phyloP scores from a whole-genome alignment of 208 protist species.

The Acanthamoeba castellanii region DNA sequence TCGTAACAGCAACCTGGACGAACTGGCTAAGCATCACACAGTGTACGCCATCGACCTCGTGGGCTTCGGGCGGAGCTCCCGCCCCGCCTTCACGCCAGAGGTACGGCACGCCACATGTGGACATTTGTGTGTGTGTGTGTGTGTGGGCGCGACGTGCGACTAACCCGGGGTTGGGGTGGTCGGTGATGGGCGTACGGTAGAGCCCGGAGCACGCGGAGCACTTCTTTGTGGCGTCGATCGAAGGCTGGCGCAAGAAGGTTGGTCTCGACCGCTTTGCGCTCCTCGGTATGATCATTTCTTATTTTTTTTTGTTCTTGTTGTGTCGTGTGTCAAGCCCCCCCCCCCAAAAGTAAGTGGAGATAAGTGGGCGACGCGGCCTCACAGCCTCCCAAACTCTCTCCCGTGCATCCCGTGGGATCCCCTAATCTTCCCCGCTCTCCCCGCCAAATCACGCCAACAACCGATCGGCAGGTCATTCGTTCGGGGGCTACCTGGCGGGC shows the following conservation, averaged over 20 bases:
- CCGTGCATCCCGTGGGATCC: too few species aligned
- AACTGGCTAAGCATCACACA: slow-evolving; percentile 74
- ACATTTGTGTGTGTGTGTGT: too few species aligned
- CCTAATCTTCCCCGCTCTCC: background rate
- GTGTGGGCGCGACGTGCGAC: too few species aligned
- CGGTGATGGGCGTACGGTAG: background rate
- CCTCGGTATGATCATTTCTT: slow-evolving; percentile 11
- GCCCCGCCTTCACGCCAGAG: slow-evolving; percentile 39
- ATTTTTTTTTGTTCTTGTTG: too few species aligned
- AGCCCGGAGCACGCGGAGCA: slow-evolving; percentile 74
- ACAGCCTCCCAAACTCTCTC: too few species aligned
- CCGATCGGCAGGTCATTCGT: slow-evolving; percentile 53
- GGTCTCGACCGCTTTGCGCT: slow-evolving; percentile 76
- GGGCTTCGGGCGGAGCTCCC: slow-evolving; percentile 76
- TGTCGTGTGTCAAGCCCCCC: too few species aligned
- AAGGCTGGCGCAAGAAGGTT: slow-evolving; percentile 75
- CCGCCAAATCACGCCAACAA: background rate
- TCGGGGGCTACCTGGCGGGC: slow-evolving; percentile 73
- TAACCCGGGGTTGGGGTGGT: too few species aligned
- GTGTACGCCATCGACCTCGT: slow-evolving; percentile 79
- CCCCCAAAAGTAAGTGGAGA: too few species aligned
- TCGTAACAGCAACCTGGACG: slow-evolving; percentile 67
- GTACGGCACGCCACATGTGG: background rate
- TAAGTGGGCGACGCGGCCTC: too few species aligned
- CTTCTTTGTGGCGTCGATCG: slow-evolving; percentile 56